phyloP scores from a whole-genome alignment of 2,329 filamentous ascomycete species.

The Claviceps pazoutovae region DNA sequence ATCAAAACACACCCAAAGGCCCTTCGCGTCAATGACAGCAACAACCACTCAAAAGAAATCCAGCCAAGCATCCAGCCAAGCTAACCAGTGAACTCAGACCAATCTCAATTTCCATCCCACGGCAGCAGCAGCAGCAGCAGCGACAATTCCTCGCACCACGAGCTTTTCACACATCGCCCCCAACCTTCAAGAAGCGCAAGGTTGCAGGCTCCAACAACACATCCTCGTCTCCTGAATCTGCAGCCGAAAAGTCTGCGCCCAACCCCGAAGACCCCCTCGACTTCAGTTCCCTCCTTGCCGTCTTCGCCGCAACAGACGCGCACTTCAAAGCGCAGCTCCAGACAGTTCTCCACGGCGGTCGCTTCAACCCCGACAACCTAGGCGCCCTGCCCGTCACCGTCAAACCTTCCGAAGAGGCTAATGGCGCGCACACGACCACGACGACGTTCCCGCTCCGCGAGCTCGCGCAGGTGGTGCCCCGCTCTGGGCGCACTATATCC shows the following conservation, averaged over 20 bases:
- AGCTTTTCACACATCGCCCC: conserved; percentile 16
- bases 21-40: background rate
- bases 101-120: no score
- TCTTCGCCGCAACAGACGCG: conserved; percentile 25
- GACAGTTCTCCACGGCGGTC: conserved; percentile 28
- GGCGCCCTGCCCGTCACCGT: conserved; percentile 30
- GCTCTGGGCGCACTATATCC: conserved; percentile 25
- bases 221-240: conserved; percentile 8
- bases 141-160: background rate
- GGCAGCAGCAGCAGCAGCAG: background rate
- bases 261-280: conserved; percentile 32
- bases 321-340: conserved; percentile 31
- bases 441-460: conserved; percentile 36
- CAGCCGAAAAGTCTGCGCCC: conserved; percentile 12
- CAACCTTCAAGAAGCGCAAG: conserved; percentile 26
- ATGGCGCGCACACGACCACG: conserved; percentile 3
- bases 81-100: background rate
- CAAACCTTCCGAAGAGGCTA: conserved; percentile 12
- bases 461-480: conserved; percentile 39
- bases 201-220: conserved; percentile 12
- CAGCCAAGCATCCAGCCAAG: no score
- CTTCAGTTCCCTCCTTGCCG: conserved; percentile 33
- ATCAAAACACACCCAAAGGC: background rate
- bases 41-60: background rate
- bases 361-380: conserved; percentile 37